Evolutionary conservation across 768 basidiomycete genomes (phyloP).

Genomic region (Panellus pusillus): DNA sequence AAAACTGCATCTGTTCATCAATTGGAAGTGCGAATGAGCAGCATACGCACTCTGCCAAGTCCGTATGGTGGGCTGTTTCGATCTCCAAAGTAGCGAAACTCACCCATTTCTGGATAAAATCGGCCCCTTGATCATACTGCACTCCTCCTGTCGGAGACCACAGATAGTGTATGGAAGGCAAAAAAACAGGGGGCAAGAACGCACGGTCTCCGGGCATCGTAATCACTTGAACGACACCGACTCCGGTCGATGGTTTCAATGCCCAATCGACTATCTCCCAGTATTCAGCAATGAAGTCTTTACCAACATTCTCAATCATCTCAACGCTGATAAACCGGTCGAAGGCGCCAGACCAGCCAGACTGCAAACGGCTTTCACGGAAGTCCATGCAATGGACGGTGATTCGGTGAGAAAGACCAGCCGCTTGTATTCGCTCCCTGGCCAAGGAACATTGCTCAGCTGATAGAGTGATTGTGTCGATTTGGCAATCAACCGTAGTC

Average conservation of each 20-base stretch:
- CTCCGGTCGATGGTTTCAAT: conserved; percentile 44
- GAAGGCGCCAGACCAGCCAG: conserved; percentile 49
- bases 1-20: conserved; percentile 36
- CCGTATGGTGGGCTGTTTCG: too few species aligned
- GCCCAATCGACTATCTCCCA: conserved; percentile 50
- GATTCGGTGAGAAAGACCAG: conserved; percentile 40
- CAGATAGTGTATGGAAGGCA: too few species aligned
- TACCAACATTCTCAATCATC: conserved; percentile 60
- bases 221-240: conserved; percentile 54
- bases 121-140: conserved; percentile 36
- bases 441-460: conserved; percentile 48
- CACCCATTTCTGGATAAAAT: conserved; percentile 60
- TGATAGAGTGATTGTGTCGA: conserved; percentile 56
- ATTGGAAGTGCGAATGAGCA: too few species aligned
- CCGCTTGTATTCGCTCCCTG: conserved; percentile 38
- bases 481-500: conserved; percentile 40
- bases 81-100: neutral
- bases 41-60: neutral
- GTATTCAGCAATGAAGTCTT: conserved; percentile 48
- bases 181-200: conserved; percentile 16
- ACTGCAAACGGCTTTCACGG: conserved; percentile 36
- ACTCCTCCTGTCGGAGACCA: neutral
- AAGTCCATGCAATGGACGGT: conserved; percentile 57
- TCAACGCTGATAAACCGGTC: conserved; percentile 58
- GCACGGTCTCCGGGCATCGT: conserved; percentile 52